A percentile compares a stretch with the other conserved stretches of the same genome.
Conservation (phyloP, 352 stramenopile genomes). For the Phytopythium delawarense region DNA sequence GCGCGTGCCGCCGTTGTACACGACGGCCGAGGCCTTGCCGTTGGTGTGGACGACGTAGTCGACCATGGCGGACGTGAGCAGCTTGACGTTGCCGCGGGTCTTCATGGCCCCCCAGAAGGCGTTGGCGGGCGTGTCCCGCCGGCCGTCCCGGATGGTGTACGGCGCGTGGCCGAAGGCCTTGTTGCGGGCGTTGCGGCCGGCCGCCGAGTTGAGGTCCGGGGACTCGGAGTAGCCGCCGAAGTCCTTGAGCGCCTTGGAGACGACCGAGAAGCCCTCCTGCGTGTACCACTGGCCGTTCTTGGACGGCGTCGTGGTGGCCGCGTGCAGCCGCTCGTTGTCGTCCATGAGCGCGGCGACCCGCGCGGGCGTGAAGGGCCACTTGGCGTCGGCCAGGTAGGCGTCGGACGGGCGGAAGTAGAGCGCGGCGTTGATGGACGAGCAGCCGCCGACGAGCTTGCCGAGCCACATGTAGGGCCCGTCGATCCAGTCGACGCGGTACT, state of each 20-base stretch:
- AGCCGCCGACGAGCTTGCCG: slow-evolving; percentile 79
- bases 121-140: slow-evolving; percentile 48
- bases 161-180: slow-evolving; percentile 54
- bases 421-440: slow-evolving; percentile 79
- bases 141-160: slow-evolving; percentile 48
- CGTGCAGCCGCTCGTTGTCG: slow-evolving; percentile 40
- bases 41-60: slow-evolving; percentile 42
- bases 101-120: slow-evolving; percentile 47
- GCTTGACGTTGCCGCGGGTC: slow-evolving; percentile 41
- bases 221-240: slow-evolving; percentile 34
- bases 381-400: slow-evolving; percentile 32
- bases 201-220: slow-evolving; percentile 36
- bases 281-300: slow-evolving; percentile 39
- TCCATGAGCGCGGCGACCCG: slow-evolving; percentile 66
- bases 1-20: slow-evolving; percentile 36
- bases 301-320: slow-evolving; percentile 45
- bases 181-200: slow-evolving; percentile 45
- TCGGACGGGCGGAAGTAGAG: slow-evolving; percentile 74
- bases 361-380: slow-evolving; percentile 46
- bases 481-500: slow-evolving; percentile 54
- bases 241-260: slow-evolving; percentile 27
- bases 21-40: slow-evolving; percentile 38
- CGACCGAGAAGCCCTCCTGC: slow-evolving; percentile 49
- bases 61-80: slow-evolving; percentile 44
- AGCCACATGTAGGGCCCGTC: slow-evolving; percentile 43